Percentiles rank a stretch among this genome's conserved stretches.
Evolutionary conservation across 2,329 filamentous ascomycete species (phyloP).

Genomic region (Cladosporium sp.): DNA sequence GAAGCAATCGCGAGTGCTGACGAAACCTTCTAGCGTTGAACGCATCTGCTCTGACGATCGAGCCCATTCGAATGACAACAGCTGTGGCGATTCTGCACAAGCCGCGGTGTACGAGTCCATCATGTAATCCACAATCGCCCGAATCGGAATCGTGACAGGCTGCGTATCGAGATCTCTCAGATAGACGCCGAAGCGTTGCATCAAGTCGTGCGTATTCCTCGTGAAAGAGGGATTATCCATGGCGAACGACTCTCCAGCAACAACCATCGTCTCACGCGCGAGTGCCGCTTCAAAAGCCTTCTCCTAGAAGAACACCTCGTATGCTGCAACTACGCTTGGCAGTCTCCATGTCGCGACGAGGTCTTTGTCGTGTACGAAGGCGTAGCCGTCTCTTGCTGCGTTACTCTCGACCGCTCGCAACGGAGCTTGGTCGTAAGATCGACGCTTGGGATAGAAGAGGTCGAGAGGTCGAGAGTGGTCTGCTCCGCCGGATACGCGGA

Average conservation of each 20-base stretch:
- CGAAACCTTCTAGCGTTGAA: constrained; percentile 16
- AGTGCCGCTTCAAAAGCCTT: constrained; percentile 24
- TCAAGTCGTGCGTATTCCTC: not conserved
- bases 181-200: constrained; percentile 13
- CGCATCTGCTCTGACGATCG: not conserved
- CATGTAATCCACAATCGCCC: constrained; percentile 22
- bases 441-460: constrained; percentile 19
- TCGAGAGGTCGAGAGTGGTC: constrained; percentile 17
- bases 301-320: constrained; percentile 26
- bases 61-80: not conserved
- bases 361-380: constrained; percentile 24
- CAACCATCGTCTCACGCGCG: constrained; percentile 19
- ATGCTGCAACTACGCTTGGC: constrained; percentile 16
- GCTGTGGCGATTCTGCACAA: not conserved
- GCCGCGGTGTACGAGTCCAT: constrained; percentile 13
- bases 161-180: constrained; percentile 17
- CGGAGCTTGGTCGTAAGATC: constrained; percentile 13
- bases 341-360: constrained; percentile 23
- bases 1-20: constrained; percentile 22
- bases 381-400: constrained; percentile 10
- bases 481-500: constrained; percentile 18
- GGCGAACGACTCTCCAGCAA: constrained; percentile 23
- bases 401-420: constrained; percentile 14
- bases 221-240: constrained; percentile 6
- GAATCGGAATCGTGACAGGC: constrained; percentile 21